Evolutionary conservation across 148 eudicot species (phyloP).

Genomic region (Vaccinium vitisidaea): DNA sequence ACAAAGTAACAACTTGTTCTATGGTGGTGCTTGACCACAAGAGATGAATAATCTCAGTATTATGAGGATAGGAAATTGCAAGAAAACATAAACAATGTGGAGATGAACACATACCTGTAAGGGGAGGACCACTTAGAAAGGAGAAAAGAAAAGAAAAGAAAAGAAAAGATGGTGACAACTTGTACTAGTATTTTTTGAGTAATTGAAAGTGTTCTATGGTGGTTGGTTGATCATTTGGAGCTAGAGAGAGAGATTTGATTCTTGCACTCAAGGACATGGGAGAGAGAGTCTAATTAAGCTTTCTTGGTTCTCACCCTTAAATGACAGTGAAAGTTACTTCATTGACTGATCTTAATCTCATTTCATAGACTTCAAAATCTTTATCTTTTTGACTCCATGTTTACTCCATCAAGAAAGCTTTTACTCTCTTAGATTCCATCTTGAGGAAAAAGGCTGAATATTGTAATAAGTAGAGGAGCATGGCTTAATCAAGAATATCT

Average conservation of each 20-base stretch:
- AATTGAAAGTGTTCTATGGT: no score
- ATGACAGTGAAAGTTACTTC: slow-evolving; percentile 7
- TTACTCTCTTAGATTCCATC: slow-evolving; percentile 15
- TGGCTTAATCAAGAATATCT: neutral
- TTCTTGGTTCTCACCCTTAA: slow-evolving; percentile 12
- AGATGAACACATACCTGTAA: neutral
- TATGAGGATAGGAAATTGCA: neutral
- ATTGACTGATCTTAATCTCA: slow-evolving; percentile 6
- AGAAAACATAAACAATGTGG: neutral
- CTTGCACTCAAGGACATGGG: slow-evolving; percentile 21
- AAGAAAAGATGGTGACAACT: neutral
- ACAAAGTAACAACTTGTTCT: neutral
- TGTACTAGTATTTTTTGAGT: no score
- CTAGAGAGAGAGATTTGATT: neutral
- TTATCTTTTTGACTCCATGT: neutral
- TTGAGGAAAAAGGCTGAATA: neutral
- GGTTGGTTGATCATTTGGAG: neutral
- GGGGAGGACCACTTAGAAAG: neutral
- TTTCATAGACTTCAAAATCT: neutral
- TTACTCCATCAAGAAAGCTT: slow-evolving; percentile 15
- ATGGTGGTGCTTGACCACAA: neutral
- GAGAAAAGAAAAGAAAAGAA: neutral
- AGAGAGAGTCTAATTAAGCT: slow-evolving; percentile 10
- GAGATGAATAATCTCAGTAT: neutral
- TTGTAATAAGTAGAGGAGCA: neutral